Evolutionary conservation across 495 filamentous ascomycete genomes (phyloP), one percentile per base, ranked within the genome.

Genomic region (Coniosporium apollinis): DNA sequence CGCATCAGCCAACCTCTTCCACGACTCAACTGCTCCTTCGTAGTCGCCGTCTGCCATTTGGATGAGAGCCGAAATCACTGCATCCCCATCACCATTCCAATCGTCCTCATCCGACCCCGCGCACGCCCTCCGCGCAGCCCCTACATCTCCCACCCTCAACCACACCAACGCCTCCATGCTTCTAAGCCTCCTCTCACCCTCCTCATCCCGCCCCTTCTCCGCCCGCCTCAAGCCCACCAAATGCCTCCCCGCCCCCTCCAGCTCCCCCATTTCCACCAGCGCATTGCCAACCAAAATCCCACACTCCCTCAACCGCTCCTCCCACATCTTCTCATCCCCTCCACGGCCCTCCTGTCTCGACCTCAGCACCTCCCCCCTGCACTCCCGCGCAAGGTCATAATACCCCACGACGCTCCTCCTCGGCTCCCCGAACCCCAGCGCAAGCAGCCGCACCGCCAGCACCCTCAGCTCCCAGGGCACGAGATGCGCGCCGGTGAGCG

Each of bases 401-500:
- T 89, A 79, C 16, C 75, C 76, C 54, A 79, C 82, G 25, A 97
- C 74, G n/a, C 76, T 75, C 34, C 82, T 65, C n/a, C 85, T 66
- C 13, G 35, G 32, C 55, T 94, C 89, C 11, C 72, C 75, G 45
- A 82, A 87, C 1, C 79, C 82, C 24, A 93, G 72, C 10, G 77
- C 79, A 46, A 92, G 83, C 21, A 96, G 64, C 2, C 86, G 64
- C 16, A 93, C 77, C 2, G 71, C 74, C 7, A 94, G 61, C 2
- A 93, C 69, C 3, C 87, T 68, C 30, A 97, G 65, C 32, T 77
- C 74, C 89, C 89, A 97, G 5, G 87, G 87, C 0, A 82, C 76
- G 3, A 87, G 64, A 46, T 36, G 41, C 9, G 42, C 49, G 24
- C 48, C 61, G 16, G 58, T 66, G 15, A 46, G 52, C 4, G 58